Base-by-base conservation (phyloP, 1,139 yeast genomes). In the Candida glucosophila region DNA sequence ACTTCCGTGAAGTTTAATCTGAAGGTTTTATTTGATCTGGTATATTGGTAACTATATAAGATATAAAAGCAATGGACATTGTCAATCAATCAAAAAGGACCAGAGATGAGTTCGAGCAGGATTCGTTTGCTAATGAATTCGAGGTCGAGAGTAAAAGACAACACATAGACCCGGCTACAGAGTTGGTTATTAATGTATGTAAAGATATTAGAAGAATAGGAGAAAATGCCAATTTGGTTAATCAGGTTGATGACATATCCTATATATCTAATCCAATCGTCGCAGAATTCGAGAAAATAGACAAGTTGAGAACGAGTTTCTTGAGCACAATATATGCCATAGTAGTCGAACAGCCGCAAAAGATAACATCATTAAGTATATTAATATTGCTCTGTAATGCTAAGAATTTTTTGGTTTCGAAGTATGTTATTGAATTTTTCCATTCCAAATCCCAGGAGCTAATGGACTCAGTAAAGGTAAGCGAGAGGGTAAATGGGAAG, bases 271-370 rank as follows among this genome's bases (percentile, higher is more conserved):
- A 61, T 33, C 88, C 79, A 10, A 75, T 75, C 21, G 74, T 74
- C 23, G 75, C 74, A 18, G 86, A 77, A 40, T 73, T 77, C 39
- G 85, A 74, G 37, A 69, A 67, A 32, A 80, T 77, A 31, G 78
- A 73, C 35, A 67, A 66, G 29, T 69, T 78, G 35, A 66, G 85
- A 32, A 58, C 55, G 26, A 72, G 78, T 11, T 60, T 80, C 13
- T 58, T 79, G 40, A 64, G 67, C 27, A 80, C 86, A 1, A 51
- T 85, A 17, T 66, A 67, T 32, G 85, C 94, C 2, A 71, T 82
- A 22, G 63, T 81, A 6, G 54, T 70, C 21, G 98, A 90, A 51
- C 96, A 88, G 51, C 97, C 97, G 1, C 95, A 88, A 40, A 90
- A 88, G 48, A 71, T 79, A 33, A 73, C 77, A 14, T 71, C 79